phyloP scores from a whole-genome alignment of 352 stramenopile species.

The Phytophthora uliginosa region DNA sequence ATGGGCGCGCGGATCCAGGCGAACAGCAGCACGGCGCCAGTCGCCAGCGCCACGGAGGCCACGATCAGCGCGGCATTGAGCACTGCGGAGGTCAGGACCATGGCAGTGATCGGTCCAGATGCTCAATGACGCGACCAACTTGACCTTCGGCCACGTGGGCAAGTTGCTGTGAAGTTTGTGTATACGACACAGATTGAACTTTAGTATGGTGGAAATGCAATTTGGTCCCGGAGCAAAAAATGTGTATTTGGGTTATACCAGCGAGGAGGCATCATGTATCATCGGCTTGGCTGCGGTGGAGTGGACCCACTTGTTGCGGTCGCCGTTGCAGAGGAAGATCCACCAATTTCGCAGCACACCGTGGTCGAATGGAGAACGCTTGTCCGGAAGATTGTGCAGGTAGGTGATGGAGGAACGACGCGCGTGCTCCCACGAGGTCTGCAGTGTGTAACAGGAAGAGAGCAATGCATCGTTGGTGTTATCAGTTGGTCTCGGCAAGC shows the following conservation, averaged over 20 bases:
- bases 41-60: constrained; percentile 30
- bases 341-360: constrained; percentile 72
- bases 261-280: constrained; percentile 14
- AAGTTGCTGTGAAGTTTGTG: constrained; percentile 15
- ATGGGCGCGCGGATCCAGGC: constrained; percentile 73
- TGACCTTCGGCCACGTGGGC: constrained; percentile 26
- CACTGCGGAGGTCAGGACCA: constrained; percentile 24
- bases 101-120: constrained; percentile 2
- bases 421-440: constrained; percentile 86
- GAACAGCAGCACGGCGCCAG: constrained; percentile 47
- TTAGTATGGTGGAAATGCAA: constrained; percentile 17
- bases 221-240: constrained; percentile 26
- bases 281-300: constrained; percentile 36
- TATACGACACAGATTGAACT: not conserved
- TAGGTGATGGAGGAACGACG: constrained; percentile 82
- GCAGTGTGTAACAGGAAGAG: constrained; percentile 6
- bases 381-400: constrained; percentile 64
- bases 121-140: constrained; percentile 11
- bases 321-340: constrained; percentile 55
- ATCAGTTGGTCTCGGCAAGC: too few species aligned
- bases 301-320: constrained; percentile 78
- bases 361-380: constrained; percentile 72
- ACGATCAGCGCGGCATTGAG: constrained; percentile 32
- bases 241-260: constrained; percentile 28
- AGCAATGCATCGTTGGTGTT: too few species aligned